Percentiles rank a stretch among this genome's conserved stretches.
These are phyloP conservation scores for Ceratocystis eucalypticola DNA, from an alignment of 2,329 filamentous ascomycete genomes.

Conservation along the genomic window DNA sequence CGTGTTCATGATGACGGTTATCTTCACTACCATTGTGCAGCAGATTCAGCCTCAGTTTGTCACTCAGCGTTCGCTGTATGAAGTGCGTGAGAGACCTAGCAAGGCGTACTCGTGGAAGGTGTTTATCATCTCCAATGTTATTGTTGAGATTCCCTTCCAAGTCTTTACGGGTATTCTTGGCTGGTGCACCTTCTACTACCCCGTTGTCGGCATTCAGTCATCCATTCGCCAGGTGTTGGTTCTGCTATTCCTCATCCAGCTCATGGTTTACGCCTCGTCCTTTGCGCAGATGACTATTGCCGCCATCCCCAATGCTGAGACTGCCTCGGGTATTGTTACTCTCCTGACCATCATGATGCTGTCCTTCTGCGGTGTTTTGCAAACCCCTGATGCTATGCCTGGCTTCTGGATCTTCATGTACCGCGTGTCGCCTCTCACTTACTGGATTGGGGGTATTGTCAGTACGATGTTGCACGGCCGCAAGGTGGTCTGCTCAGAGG, in stretches of 20 bases:
- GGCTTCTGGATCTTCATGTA: conserved; percentile 73
- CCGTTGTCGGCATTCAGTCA: conserved; percentile 36
- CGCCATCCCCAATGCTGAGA: conserved; percentile 54
- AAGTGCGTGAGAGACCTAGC: conserved; percentile 60
- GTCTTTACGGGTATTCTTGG: conserved; percentile 48
- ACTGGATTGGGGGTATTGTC: conserved; percentile 54
- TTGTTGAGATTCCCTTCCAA: conserved; percentile 62
- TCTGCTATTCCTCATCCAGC: conserved; percentile 49
- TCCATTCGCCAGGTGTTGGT: conserved; percentile 49
- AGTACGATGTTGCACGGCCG: conserved; percentile 49
- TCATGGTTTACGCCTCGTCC: conserved; percentile 57
- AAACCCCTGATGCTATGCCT: conserved; percentile 43
- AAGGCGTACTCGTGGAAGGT: conserved; percentile 65
- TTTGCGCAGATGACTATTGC: conserved; percentile 65
- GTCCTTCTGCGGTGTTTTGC: conserved; percentile 52
- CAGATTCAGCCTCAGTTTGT: conserved; percentile 66
- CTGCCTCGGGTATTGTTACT: conserved; percentile 49
- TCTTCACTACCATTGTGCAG: conserved; percentile 57
- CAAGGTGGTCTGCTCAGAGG: conserved; percentile 35
- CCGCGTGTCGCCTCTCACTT: conserved; percentile 51
- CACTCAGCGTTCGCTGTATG: conserved; percentile 59
- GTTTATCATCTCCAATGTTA: conserved; percentile 57
- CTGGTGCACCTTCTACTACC: conserved; percentile 56
- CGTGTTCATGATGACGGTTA: conserved; percentile 62
- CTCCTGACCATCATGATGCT: conserved; percentile 45